phyloP scores from a whole-genome alignment of 345 rosid species.

The Eutrema heterophyllum region DNA sequence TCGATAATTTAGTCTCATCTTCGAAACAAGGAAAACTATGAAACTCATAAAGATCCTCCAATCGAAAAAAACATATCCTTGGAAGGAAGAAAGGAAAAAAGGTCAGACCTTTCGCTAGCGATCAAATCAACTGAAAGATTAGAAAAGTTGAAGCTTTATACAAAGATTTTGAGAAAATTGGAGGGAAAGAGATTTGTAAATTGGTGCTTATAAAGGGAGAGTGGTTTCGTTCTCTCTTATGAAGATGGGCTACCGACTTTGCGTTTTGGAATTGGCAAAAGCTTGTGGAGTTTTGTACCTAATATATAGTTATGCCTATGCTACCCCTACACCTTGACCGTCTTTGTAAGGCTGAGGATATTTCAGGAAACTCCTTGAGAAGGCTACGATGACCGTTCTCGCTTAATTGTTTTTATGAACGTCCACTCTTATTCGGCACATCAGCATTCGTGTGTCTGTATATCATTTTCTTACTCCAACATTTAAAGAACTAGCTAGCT shows the following conservation, averaged over 20 bases:
- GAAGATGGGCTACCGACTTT: background rate
- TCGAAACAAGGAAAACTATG: background rate
- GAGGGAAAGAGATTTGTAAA: conserved; percentile 18
- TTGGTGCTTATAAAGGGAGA: conserved; percentile 15
- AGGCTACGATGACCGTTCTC: background rate
- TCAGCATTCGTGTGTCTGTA: background rate
- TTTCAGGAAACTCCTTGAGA: accelerated
- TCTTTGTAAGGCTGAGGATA: background rate
- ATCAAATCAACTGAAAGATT: background rate
- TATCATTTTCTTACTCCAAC: too few species aligned
- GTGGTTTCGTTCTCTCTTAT: background rate
- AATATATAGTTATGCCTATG: background rate
- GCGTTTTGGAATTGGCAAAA: background rate
- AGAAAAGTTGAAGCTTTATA: background rate
- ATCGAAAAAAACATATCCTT: too few species aligned
- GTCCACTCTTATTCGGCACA: background rate
- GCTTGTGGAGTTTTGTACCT: background rate
- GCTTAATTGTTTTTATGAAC: background rate
- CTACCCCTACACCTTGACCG: too few species aligned
- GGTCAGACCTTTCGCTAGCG: conserved; percentile 8
- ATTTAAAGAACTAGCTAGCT: too few species aligned
- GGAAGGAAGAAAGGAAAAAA: background rate
- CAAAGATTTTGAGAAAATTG: background rate
- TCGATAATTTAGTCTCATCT: background rate
- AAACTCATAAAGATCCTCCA: background rate